Conservation (phyloP, 1,139 yeast species). For the Yamadazyma jaroonii region DNA sequence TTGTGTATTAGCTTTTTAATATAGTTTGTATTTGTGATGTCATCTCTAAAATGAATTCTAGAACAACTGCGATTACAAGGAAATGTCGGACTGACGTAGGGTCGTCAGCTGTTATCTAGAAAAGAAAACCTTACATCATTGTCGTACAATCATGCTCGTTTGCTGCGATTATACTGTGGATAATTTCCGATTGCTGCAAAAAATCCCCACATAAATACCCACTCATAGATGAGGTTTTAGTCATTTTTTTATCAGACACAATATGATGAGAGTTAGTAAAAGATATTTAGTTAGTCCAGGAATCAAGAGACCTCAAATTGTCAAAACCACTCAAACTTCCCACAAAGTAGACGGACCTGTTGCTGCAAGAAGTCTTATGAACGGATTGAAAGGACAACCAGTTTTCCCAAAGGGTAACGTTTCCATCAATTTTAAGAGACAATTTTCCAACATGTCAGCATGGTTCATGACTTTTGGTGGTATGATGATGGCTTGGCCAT, state of each 20-base stretch:
- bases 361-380: slow-evolving; percentile 7
- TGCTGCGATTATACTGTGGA: no score
- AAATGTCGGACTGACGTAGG: no score
- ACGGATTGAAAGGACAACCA: slow-evolving; percentile 11
- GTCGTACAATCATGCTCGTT: no score
- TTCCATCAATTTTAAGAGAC: slow-evolving; percentile 9
- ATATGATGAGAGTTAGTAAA: neutral
- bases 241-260: neutral
- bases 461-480: slow-evolving; percentile 13
- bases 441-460: slow-evolving; percentile 15
- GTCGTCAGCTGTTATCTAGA: no score
- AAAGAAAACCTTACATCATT: no score
- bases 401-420: slow-evolving; percentile 12
- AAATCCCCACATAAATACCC: neutral
- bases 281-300: slow-evolving; percentile 10
- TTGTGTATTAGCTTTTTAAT: no score
- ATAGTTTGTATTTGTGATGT: no score
- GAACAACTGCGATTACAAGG: neutral
- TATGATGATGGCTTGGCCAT: slow-evolving; percentile 18
- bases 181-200: neutral
- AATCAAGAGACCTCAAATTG: slow-evolving; percentile 9
- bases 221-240: no score
- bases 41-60: neutral
- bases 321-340: slow-evolving; percentile 1
- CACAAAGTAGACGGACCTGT: slow-evolving; percentile 3